Percentiles rank a stretch among this genome's conserved stretches.
Conservation (phyloP, 257 asterid species). For the Echium plantagineum region DNA sequence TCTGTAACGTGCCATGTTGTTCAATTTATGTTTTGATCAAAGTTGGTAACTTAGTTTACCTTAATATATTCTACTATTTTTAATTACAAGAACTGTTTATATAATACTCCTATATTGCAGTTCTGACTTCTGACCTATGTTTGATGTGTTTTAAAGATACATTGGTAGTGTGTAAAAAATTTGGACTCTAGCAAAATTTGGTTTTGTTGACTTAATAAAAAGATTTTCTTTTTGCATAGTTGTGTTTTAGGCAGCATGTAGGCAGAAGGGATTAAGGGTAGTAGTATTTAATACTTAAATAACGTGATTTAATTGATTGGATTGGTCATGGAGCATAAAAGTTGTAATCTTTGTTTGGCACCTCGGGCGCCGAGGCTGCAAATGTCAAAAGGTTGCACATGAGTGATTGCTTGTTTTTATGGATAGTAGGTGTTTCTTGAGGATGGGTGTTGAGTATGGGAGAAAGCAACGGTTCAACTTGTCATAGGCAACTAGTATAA, state of each 20-base stretch:
- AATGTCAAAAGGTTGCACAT: neutral
- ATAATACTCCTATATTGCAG: neutral
- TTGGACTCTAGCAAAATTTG: too few species aligned
- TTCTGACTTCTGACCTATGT: neutral
- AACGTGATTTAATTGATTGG: too few species aligned
- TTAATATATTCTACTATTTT: too few species aligned
- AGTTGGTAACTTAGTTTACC: neutral
- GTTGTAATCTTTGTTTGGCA: neutral
- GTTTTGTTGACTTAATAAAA: neutral
- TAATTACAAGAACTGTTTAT: neutral
- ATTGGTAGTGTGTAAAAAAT: neutral
- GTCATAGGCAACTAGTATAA: neutral
- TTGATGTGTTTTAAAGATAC: neutral
- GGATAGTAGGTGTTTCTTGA: neutral
- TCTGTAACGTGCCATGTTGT: neutral
- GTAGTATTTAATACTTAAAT: too few species aligned
- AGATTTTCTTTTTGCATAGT: neutral
- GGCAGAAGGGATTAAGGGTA: neutral
- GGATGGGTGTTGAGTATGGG: neutral
- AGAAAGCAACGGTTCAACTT: neutral
- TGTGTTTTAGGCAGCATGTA: neutral
- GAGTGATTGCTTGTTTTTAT: neutral
- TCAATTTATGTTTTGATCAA: neutral
- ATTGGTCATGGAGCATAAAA: neutral
- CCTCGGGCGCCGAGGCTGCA: neutral